Evolutionary conservation across 2,329 filamentous ascomycete species (phyloP), one percentile per base, ranked within the genome.

Genomic region (Cordyceps fumosorosea): DNA sequence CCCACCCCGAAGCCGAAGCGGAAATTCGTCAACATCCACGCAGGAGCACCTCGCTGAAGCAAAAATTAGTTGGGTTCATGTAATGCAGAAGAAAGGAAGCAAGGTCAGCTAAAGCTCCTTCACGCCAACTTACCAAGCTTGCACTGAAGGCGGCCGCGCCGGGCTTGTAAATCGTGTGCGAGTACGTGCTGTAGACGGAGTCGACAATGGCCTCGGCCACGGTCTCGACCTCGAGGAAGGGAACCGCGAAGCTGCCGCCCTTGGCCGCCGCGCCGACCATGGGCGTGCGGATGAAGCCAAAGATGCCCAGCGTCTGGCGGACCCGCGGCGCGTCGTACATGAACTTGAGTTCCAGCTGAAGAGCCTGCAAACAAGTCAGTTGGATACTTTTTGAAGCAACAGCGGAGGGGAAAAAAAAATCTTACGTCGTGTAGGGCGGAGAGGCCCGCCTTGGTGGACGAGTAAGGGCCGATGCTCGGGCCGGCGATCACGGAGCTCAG

Each of bases 381-480:
- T 7, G 32, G 5, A 40, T 14, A 24, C 6, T 12, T 8, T 37
- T 8, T 37, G 11, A 47, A 34, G 47, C 6, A 2, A 1, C 2
- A 22, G 45, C 18, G 16, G 34, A 29, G 44, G 11, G 7, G 12
- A 32, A 8, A 22, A 20, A 20, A 45, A 34, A 2, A 8, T 8
- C 60, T 50, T 42, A 69, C 69, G 56, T 74, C 71, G 57, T 73
- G 69, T 47, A 74, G 56, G 2, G 69, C 69, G 5, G 65, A 66
- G 7, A 73, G 53, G 0, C 71, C 74, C 1, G 72, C 71, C 73
- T 89, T 89, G 56, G 78, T 80, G 2, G 82, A 78, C 0, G 78
- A 76, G 69, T 89, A 89, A 68, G 87, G 84, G 3, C 83, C 81
- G 71, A 88, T 80, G 45, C 75, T 77, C 0, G 84, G 79, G 0